Evolutionary conservation across 345 rosid genomes (phyloP).

Genomic region (Reutealis trisperma): DNA sequence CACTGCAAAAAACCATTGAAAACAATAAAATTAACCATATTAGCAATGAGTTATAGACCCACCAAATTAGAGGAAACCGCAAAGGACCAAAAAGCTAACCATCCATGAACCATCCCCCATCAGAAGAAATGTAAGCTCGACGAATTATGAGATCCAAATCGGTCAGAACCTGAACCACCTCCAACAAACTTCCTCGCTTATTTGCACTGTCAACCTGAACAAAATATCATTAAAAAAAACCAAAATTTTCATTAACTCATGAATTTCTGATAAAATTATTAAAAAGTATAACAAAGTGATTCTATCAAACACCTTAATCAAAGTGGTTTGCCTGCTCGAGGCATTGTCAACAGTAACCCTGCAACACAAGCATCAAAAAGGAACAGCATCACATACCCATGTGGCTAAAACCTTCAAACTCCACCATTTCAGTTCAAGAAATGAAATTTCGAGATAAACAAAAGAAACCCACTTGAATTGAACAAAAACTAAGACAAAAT

Average conservation of each 20-base stretch:
- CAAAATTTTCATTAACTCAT: background rate
- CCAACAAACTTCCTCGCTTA: slow-evolving; percentile 73
- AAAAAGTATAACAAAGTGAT: slow-evolving; percentile 12
- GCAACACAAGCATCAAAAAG: slow-evolving; percentile 31
- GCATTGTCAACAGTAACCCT: slow-evolving; percentile 74
- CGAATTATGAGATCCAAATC: slow-evolving; percentile 67
- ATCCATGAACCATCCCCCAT: slow-evolving; percentile 92
- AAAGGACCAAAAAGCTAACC: slow-evolving; percentile 42
- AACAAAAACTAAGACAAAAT: background rate
- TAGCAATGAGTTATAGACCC: background rate
- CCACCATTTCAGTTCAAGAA: slow-evolving; percentile 17
- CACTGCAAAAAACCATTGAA: slow-evolving; percentile 41
- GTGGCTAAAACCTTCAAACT: slow-evolving; percentile 18
- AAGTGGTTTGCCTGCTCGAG: slow-evolving; percentile 58
- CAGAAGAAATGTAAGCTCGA: slow-evolving; percentile 86
- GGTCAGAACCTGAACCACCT: slow-evolving; percentile 81
- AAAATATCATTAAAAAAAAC: background rate
- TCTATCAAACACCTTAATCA: slow-evolving; percentile 54
- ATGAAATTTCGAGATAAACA: slow-evolving; percentile 14
- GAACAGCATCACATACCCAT: slow-evolving; percentile 15
- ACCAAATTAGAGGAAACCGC: background rate
- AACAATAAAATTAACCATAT: slow-evolving; percentile 16
- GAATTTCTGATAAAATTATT: slow-evolving; percentile 5
- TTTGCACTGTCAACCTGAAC: slow-evolving; percentile 80
- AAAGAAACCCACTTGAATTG: slow-evolving; percentile 19